Evolutionary conservation across 225 moss, liverwort and hornwort species (phyloP), one percentile per base, ranked within the genome.

Genomic region (Sphagnum contortum): DNA sequence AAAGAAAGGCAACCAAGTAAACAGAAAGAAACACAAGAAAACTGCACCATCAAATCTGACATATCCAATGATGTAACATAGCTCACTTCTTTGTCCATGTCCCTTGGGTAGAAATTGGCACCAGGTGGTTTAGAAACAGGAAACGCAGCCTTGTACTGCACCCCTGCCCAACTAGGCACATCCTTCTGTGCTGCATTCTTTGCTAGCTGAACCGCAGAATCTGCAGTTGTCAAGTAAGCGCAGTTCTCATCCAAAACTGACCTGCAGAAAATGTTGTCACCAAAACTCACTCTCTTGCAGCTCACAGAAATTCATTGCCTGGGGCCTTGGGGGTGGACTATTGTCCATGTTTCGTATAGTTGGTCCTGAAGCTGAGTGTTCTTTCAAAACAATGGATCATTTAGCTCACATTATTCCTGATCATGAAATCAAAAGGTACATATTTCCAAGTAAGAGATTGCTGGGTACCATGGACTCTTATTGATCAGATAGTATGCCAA

Each of bases 51-150:
- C 4, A 46, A 29, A 11, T 10, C 61, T 8, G 5, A 45, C 44
- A 4, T 2, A 11, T 29, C 50, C 6, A 47, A 53, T 29, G 13
- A 52, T 60, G 64, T 12, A 5, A 57, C 10, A 6, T 9, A 48
- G 50, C 46, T 12, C 49, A 96, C 95, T 92, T 78, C 60, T 66
- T 83, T 84, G 74, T 88, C 92, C 90, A 96, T 88, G 71, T 96
- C 95, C 67, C 64, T 79, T 68, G 95, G 95, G 72, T 96, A 96
- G 58, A 96, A 96, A 58, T 87, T 96, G 50, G 92, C 95, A 68
- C 83, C 80, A 60, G 74, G 69, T 55, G 83, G 65, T 72, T 96
- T 96, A 59, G 47, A 46, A 52, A 63, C 56, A 68, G 95, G 95
- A 68, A 92, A 96, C 57, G 92, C 87, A 53, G 84, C 84, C 71